Evolutionary conservation across 2,329 filamentous ascomycete genomes (phyloP).

Genomic region (Colletotrichum tofieldiae): DNA sequence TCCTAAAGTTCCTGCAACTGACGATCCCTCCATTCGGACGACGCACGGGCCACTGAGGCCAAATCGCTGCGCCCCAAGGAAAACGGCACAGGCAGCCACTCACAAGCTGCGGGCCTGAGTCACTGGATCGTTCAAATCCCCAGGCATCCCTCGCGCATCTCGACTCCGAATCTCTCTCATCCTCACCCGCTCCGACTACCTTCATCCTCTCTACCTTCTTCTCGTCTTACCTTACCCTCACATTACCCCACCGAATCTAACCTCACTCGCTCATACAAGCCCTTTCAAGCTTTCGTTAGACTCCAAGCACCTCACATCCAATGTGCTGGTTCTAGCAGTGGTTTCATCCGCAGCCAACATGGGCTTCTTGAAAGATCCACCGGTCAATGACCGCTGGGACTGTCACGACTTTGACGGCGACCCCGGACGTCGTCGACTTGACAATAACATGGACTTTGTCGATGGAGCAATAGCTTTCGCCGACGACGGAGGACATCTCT

Average conservation of each 20-base stretch:
- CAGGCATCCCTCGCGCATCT: conserved; percentile 41
- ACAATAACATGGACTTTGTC: not conserved
- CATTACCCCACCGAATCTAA: not conserved
- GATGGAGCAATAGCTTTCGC: not conserved
- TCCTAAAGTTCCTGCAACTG: not conserved
- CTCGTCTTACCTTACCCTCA: conserved; percentile 6
- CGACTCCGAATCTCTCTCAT: conserved; percentile 13
- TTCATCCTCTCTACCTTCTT: conserved; percentile 12
- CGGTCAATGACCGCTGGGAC: conserved; percentile 31
- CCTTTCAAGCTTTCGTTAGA: conserved; percentile 8
- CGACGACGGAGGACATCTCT: not conserved
- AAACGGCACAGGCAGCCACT: conserved; percentile 31
- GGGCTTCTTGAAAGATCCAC: conserved; percentile 12
- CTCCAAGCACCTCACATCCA: not conserved
- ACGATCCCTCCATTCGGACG: not conserved
- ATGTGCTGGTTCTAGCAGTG: conserved; percentile 39
- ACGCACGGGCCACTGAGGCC: conserved; percentile 43
- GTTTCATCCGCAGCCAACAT: conserved; percentile 24
- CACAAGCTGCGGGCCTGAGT: conserved; percentile 21
- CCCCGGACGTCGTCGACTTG: not conserved
- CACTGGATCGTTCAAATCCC: conserved; percentile 40
- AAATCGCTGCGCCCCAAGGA: conserved; percentile 39
- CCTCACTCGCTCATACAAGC: conserved; percentile 8
- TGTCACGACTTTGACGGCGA: conserved; percentile 25
- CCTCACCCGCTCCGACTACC: conserved; percentile 38